These are phyloP conservation scores for Lophiotrema nucula DNA, from an alignment of 495 filamentous ascomycete species.

Conservation along the genomic window DNA sequence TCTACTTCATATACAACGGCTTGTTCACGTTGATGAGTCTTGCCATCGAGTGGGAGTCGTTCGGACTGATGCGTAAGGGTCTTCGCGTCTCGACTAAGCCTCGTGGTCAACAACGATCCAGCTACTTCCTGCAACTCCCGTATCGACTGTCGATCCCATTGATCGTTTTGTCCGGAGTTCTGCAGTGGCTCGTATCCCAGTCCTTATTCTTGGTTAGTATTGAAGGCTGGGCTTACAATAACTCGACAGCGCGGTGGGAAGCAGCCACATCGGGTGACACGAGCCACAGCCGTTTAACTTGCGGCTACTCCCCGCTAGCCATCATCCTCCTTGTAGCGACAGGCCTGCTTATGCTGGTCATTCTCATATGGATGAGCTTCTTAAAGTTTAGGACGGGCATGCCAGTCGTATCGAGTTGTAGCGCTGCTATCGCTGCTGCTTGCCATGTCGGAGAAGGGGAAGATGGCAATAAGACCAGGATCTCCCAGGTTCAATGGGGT, in stretches of 20 bases:
- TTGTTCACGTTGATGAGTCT: conserved; percentile 6
- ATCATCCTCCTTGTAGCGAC: neutral
- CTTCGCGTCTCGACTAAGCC: conserved; percentile 9
- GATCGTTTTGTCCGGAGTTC: neutral
- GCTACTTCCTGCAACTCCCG: conserved; percentile 20
- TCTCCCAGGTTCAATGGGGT: neutral
- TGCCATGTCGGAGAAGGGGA: neutral
- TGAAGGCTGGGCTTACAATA: neutral
- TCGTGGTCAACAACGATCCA: conserved; percentile 1
- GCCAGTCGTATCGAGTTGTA: neutral
- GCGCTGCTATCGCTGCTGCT: neutral
- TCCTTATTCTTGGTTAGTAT: neutral
- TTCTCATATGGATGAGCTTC: neutral
- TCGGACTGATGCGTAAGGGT: conserved; percentile 1
- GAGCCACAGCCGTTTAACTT: neutral
- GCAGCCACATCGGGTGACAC: neutral
- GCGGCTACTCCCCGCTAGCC: neutral
- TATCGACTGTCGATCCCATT: conserved; percentile 17
- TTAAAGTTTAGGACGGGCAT: neutral
- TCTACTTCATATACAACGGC: conserved; percentile 19
- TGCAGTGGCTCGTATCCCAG: neutral
- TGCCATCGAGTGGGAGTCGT: conserved; percentile 5
- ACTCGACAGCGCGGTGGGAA: neutral
- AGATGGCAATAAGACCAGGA: neutral
- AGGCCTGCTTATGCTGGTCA: neutral